Percentiles rank a stretch among this genome's conserved stretches.
Conservation (phyloP, 1,284 basidiomycete genomes). For the Naganishia albida region DNA sequence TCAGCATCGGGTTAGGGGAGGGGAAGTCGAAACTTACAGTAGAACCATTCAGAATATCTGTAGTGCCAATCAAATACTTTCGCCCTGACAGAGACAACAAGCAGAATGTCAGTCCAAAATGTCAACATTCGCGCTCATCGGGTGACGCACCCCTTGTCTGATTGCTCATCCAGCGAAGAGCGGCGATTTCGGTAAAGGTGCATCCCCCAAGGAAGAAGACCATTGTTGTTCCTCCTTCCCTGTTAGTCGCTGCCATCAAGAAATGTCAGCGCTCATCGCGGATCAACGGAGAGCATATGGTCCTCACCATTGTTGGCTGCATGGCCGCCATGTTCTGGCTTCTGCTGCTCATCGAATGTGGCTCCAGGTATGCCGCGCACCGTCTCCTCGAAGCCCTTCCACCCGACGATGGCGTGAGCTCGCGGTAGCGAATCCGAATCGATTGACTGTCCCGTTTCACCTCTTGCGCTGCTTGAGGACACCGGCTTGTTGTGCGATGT, state of each 20-base stretch:
- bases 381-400: slow-evolving; percentile 95
- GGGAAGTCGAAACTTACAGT: slow-evolving; percentile 5
- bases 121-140: not conserved
- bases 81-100: slow-evolving; percentile 60
- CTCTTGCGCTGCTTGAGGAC: slow-evolving; percentile 54
- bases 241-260: slow-evolving; percentile 47
- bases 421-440: slow-evolving; percentile 55
- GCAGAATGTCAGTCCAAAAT: not conserved
- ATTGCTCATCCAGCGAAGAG: slow-evolving; percentile 82
- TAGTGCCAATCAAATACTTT: slow-evolving; percentile 82
- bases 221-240: slow-evolving; percentile 69
- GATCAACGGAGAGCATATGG: slow-evolving; percentile 33
- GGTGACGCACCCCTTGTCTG: slow-evolving; percentile 70
- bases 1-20: too few relatives aligned
- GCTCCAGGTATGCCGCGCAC: slow-evolving; percentile 77
- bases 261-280: too few relatives aligned
- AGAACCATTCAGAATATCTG: slow-evolving; percentile 77
- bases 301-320: not conserved
- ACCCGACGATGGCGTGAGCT: slow-evolving; percentile 87
- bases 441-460: slow-evolving; percentile 53
- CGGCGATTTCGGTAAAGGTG: slow-evolving; percentile 95
- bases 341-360: slow-evolving; percentile 75
- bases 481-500: slow-evolving; percentile 16
- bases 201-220: slow-evolving; percentile 99
- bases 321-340: slow-evolving; percentile 27